phyloP scores from a whole-genome alignment of 2,329 filamentous ascomycete species.

The Colletotrichum sp. region DNA sequence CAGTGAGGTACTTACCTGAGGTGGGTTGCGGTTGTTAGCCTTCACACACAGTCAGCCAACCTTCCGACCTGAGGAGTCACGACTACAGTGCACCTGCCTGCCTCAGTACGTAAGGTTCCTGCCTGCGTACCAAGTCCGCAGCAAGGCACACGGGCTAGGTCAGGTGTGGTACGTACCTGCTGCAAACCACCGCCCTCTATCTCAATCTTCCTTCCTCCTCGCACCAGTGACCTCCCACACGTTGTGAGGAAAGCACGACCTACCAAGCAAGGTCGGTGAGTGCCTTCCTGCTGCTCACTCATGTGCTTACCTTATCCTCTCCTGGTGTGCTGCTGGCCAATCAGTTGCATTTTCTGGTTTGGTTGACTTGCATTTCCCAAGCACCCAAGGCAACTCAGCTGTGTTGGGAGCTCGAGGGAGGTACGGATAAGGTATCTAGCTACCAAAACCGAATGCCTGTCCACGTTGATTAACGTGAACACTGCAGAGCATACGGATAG shows the following conservation, averaged over 20 bases:
- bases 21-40: background rate
- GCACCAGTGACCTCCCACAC: background rate
- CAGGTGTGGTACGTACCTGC: background rate
- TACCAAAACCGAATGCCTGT: background rate
- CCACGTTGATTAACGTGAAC: background rate
- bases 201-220: background rate
- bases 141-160: background rate
- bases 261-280: too few relatives aligned
- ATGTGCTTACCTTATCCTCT: background rate
- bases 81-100: background rate
- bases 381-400: background rate
- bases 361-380: background rate
- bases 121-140: background rate
- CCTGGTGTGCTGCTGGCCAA: background rate
- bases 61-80: background rate
- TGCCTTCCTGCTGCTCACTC: too few relatives aligned
- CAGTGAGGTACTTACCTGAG: background rate
- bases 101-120: background rate
- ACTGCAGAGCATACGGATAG: background rate
- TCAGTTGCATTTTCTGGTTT: background rate
- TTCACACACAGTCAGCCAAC: background rate
- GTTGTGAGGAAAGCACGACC: background rate
- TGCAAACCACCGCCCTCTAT: background rate
- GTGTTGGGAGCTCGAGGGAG: background rate
- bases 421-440: too few relatives aligned